Evolutionary conservation across 345 rosid genomes (phyloP).

Genomic region (Hevea brasiliensis): DNA sequence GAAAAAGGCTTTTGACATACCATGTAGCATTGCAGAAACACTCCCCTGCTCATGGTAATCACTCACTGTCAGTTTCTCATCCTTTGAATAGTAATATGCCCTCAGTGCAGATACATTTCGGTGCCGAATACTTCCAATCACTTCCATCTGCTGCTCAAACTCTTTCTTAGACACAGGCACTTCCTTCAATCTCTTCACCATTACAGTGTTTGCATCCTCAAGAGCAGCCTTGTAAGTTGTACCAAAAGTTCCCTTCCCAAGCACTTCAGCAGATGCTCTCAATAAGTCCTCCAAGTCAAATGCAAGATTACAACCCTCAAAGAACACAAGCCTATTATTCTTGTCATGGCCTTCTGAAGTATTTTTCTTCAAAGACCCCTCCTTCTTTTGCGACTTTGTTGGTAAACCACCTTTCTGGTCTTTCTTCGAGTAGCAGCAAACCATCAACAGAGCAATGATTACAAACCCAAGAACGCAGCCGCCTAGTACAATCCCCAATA

Average conservation of each 20-base stretch:
- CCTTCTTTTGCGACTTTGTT: conserved; percentile 19
- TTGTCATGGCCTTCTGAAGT: conserved; percentile 12
- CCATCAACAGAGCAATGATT: conserved; percentile 19
- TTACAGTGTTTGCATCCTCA: conserved; percentile 33
- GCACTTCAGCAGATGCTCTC: conserved; percentile 38
- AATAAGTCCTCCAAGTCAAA: conserved; percentile 38
- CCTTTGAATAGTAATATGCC: conserved; percentile 35
- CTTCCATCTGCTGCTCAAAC: conserved; percentile 32
- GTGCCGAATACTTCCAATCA: conserved; percentile 25
- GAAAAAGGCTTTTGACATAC: conserved; percentile 12
- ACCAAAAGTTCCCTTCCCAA: conserved; percentile 37
- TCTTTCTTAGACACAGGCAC: conserved; percentile 24
- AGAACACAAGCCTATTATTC: conserved; percentile 31
- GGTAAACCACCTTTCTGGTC: conserved; percentile 9
- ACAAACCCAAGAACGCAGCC: conserved; percentile 22
- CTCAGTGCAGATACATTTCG: conserved; percentile 24
- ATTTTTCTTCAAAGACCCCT: conserved; percentile 15
- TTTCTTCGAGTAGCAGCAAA: conserved; percentile 22
- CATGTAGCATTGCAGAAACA: conserved; percentile 28
- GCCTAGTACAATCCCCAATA: conserved; percentile 28
- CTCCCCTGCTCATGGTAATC: conserved; percentile 33
- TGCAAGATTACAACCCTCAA: conserved; percentile 36
- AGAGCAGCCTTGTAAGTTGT: conserved; percentile 38
- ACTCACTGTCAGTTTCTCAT: conserved; percentile 31
- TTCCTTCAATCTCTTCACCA: conserved; percentile 37